These are phyloP conservation scores for Candida glucosophila DNA, from an alignment of 1,139 yeast species.

Conservation along the genomic window DNA sequence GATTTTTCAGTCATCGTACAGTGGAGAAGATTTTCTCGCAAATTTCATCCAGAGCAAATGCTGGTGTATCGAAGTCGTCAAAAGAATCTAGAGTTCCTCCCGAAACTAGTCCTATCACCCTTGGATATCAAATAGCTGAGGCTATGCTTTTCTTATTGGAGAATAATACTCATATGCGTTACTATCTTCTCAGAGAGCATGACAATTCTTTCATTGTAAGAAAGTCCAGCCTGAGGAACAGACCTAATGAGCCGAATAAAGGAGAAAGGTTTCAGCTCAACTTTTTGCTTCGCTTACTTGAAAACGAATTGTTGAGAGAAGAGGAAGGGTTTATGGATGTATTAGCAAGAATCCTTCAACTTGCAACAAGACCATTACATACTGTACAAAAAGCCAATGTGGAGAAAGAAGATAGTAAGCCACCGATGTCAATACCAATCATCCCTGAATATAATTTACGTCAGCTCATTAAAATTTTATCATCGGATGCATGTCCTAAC, in stretches of 20 bases:
- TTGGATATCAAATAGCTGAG: slow-evolving; percentile 74
- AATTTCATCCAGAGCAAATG: slow-evolving; percentile 32
- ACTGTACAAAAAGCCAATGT: slow-evolving; percentile 28
- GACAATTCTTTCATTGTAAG: slow-evolving; percentile 50
- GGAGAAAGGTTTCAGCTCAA: slow-evolving; percentile 66
- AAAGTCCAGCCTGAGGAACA: slow-evolving; percentile 15
- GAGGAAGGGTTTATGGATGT: slow-evolving; percentile 73
- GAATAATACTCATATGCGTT: slow-evolving; percentile 59
- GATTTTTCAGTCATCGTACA: slow-evolving; percentile 50
- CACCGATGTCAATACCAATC: slow-evolving; percentile 47
- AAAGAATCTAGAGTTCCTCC: slow-evolving; percentile 36
- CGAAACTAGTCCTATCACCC: slow-evolving; percentile 58
- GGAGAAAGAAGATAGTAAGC: slow-evolving; percentile 10
- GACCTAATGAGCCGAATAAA: slow-evolving; percentile 27
- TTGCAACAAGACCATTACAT: slow-evolving; percentile 66
- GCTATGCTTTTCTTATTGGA: slow-evolving; percentile 67
- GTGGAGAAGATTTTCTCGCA: slow-evolving; percentile 60
- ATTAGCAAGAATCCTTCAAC: slow-evolving; percentile 65
- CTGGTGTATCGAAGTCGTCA: slow-evolving; percentile 6
- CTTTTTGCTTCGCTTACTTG: slow-evolving; percentile 53
- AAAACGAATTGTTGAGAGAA: slow-evolving; percentile 54
- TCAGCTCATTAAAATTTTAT: slow-evolving; percentile 57
- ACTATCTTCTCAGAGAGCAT: slow-evolving; percentile 75
- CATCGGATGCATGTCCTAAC: slow-evolving; percentile 83
- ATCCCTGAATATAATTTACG: slow-evolving; percentile 59